Conservation (phyloP, 306 rosid species). For the Vachellia collinsii region DNA sequence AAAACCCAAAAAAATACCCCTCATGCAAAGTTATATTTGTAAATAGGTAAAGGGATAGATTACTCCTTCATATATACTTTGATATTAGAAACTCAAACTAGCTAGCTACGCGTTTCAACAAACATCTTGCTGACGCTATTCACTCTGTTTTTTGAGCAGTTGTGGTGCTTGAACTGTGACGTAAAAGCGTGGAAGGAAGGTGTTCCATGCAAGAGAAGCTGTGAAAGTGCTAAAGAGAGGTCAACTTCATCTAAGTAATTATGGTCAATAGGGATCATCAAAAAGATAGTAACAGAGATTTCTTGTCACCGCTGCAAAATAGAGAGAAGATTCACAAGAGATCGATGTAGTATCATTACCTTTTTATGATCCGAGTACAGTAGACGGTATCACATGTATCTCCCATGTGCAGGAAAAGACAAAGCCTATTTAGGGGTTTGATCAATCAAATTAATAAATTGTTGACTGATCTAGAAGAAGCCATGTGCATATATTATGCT, state of each 20-base stretch:
- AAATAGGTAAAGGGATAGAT: not conserved
- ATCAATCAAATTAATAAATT: not conserved
- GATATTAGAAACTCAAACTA: too few relatives aligned
- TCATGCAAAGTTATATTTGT: not conserved
- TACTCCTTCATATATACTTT: too few relatives aligned
- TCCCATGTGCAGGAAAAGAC: conserved; percentile 37
- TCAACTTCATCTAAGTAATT: conserved; percentile 30
- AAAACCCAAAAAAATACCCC: not conserved
- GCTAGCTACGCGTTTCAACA: not conserved
- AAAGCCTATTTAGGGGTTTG: conserved; percentile 31
- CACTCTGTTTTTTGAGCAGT: conserved; percentile 50
- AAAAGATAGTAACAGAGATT: conserved; percentile 25
- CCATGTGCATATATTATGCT: not conserved
- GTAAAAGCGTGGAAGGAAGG: conserved; percentile 17
- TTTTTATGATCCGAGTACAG: conserved; percentile 27
- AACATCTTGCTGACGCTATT: conserved; percentile 33
- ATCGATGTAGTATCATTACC: conserved; percentile 24
- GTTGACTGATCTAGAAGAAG: not conserved
- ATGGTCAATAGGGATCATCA: not conserved
- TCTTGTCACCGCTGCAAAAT: conserved; percentile 38
- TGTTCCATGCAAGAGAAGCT: conserved; percentile 26
- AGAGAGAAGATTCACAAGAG: conserved; percentile 10
- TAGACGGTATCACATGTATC: conserved; percentile 22
- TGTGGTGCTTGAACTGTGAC: conserved; percentile 94
- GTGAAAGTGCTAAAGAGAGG: conserved; percentile 27